A percentile compares a stretch with the other conserved stretches of the same genome.
Conservation (phyloP, 2,329 filamentous ascomycete genomes). For the Xylaria digitata region DNA sequence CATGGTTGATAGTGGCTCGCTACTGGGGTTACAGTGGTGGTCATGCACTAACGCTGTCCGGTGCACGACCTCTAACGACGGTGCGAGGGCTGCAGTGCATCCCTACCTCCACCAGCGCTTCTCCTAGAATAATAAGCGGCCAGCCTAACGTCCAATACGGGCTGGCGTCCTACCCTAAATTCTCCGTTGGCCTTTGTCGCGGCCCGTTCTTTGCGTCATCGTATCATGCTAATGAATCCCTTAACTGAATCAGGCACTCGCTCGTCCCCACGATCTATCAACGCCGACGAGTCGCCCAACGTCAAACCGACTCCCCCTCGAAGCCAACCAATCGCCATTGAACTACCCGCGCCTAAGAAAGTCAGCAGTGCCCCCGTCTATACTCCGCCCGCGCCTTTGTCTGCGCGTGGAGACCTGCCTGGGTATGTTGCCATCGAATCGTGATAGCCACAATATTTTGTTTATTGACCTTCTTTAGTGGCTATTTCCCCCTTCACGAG, state of each 20-base stretch:
- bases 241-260: slow-evolving; percentile 43
- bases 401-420: slow-evolving; percentile 67
- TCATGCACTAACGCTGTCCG: slow-evolving; percentile 41
- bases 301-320: slow-evolving; percentile 40
- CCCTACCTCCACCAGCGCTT: neutral
- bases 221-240: slow-evolving; percentile 40
- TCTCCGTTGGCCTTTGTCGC: slow-evolving; percentile 26
- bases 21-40: slow-evolving; percentile 19
- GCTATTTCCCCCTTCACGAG: slow-evolving; percentile 71
- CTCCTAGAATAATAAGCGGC: slow-evolving; percentile 14
- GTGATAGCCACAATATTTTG: slow-evolving; percentile 21
- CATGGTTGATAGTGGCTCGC: slow-evolving; percentile 27
- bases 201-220: slow-evolving; percentile 43
- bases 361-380: slow-evolving; percentile 55
- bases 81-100: slow-evolving; percentile 40
- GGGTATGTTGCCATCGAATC: slow-evolving; percentile 60
- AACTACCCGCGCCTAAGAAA: slow-evolving; percentile 58
- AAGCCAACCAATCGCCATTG: slow-evolving; percentile 66
- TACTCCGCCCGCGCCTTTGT: slow-evolving; percentile 63
- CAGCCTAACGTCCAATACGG: slow-evolving; percentile 25
- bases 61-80: slow-evolving; percentile 34
- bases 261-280: slow-evolving; percentile 36
- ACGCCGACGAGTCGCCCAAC: slow-evolving; percentile 41
- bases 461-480: slow-evolving; percentile 55
- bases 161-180: slow-evolving; percentile 19